These are phyloP conservation scores for Mangifera indica DNA, from an alignment of 345 rosid species.

Conservation along the genomic window DNA sequence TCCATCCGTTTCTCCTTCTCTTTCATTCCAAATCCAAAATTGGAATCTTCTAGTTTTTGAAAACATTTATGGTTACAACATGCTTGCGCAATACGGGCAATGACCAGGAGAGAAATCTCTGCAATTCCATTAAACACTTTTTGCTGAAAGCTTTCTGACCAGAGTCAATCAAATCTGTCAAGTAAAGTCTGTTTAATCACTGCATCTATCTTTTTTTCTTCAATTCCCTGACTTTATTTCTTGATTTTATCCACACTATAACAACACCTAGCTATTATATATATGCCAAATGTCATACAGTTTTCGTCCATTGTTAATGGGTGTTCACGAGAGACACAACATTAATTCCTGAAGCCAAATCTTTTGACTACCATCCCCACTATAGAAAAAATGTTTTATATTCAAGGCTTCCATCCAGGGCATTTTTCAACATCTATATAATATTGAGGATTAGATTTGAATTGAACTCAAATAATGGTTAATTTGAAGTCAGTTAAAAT, in stretches of 20 bases:
- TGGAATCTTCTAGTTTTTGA: constrained; percentile 25
- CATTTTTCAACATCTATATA: too few relatives aligned
- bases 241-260: constrained; percentile 1
- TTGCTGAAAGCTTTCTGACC: constrained; percentile 22
- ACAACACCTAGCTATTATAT: neutral
- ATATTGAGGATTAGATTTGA: too few relatives aligned
- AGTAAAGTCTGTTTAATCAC: constrained; percentile 7
- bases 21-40: constrained; percentile 12
- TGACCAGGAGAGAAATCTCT: constrained; percentile 29
- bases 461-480: too few relatives aligned
- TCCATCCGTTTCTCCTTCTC: constrained; percentile 5
- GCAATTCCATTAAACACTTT: constrained; percentile 18
- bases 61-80: constrained; percentile 25
- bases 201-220: neutral
- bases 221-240: neutral
- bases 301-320: too few relatives aligned
- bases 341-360: too few relatives aligned
- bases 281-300: too few relatives aligned
- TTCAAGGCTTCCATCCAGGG: too few relatives aligned
- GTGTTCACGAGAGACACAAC: too few relatives aligned
- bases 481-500: too few relatives aligned
- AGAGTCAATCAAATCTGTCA: constrained; percentile 25
- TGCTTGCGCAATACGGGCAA: constrained; percentile 37
- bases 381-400: too few relatives aligned
- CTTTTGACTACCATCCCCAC: too few relatives aligned